phyloP scores from a whole-genome alignment of 176 grass and related monocot species.

The Zea mays region DNA sequence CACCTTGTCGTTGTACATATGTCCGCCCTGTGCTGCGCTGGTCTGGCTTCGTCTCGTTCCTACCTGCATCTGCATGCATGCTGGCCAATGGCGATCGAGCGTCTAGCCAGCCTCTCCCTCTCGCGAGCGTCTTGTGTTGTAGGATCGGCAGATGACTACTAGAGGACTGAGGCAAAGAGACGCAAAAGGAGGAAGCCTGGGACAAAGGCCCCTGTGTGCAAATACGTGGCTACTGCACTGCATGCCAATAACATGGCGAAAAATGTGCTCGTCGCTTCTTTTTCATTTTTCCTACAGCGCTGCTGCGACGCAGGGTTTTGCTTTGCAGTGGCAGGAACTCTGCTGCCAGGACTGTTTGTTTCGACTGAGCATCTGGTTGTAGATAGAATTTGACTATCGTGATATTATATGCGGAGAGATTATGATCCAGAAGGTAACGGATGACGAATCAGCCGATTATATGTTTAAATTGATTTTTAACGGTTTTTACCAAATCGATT shows the following conservation, averaged over 20 bases:
- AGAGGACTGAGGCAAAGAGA: not conserved
- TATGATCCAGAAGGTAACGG: no score
- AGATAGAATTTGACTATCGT: no score
- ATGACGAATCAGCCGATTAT: no score
- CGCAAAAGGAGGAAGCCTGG: slow-evolving; percentile 34
- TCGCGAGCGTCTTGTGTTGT: not conserved
- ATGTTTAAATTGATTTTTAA: no score
- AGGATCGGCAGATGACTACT: not conserved
- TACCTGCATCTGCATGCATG: not conserved
- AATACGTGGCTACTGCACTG: not conserved
- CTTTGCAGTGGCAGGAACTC: not conserved
- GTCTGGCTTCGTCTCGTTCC: no score
- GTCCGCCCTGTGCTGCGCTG: not conserved
- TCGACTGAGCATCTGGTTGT: no score
- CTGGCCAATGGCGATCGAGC: not conserved
- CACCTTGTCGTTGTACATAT: not conserved
- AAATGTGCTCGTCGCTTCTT: not conserved
- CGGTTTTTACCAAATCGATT: no score
- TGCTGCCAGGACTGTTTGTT: no score
- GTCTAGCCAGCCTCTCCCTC: no score
- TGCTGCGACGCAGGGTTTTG: not conserved
- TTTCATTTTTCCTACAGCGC: no score
- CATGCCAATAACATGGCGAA: not conserved
- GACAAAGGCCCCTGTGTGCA: slow-evolving; percentile 15
- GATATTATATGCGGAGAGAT: no score